A percentile compares a stretch with the other conserved stretches of the same genome.
Evolutionary conservation across 2,329 filamentous ascomycete genomes (phyloP).

Genomic region (Arthroderma sp.): DNA sequence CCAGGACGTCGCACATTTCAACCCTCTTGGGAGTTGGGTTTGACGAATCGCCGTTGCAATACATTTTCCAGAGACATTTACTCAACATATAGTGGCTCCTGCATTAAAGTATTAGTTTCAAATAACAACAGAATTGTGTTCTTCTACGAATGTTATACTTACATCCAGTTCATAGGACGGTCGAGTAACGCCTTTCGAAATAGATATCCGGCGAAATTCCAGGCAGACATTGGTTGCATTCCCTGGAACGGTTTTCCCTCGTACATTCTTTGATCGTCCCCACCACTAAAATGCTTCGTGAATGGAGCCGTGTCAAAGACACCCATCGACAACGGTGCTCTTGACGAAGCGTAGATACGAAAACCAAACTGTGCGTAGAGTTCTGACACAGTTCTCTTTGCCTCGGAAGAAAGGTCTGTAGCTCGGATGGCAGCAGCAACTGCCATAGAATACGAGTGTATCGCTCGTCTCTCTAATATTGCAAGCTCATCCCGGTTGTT

Average conservation of each 20-base stretch:
- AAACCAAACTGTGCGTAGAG: conserved; percentile 57
- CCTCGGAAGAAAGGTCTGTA: conserved; percentile 42
- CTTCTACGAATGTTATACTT: conserved; percentile 18
- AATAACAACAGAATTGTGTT: neutral
- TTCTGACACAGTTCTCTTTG: conserved; percentile 45
- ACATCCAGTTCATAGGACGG: conserved; percentile 51
- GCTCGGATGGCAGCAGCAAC: conserved; percentile 47
- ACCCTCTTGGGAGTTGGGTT: conserved; percentile 24
- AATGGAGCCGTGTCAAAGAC: conserved; percentile 51
- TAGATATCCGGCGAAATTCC: conserved; percentile 51
- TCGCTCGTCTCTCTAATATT: conserved; percentile 62
- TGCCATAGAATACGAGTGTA: conserved; percentile 68
- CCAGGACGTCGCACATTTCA: conserved; percentile 38
- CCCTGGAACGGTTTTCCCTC: conserved; percentile 44
- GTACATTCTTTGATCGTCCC: conserved; percentile 42
- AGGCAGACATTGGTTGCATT: conserved; percentile 46
- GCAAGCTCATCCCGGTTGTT: conserved; percentile 63
- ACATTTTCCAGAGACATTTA: conserved; percentile 64
- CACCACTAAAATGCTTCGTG: conserved; percentile 46
- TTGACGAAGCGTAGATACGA: conserved; percentile 54
- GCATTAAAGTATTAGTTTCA: conserved; percentile 13
- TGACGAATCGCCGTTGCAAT: conserved; percentile 32
- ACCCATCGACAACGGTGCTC: conserved; percentile 55
- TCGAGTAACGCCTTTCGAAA: conserved; percentile 47
- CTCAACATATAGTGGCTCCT: conserved; percentile 55